Percentiles rank a stretch among this genome's conserved stretches.
Conservation (phyloP, 257 asterid genomes). For the Cruciata laevipes region DNA sequence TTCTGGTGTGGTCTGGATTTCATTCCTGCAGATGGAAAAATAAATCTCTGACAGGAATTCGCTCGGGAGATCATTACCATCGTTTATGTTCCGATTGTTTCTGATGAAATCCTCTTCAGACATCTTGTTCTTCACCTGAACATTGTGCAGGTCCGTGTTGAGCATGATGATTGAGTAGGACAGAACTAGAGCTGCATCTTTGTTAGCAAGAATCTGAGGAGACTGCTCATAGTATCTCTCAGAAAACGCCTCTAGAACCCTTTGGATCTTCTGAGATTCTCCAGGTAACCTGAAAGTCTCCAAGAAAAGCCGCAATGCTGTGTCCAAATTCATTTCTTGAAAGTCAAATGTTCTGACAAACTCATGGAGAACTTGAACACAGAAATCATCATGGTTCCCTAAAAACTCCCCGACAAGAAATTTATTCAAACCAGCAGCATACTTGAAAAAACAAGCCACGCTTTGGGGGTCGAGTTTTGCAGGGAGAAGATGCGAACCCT, state of each 20-base stretch:
- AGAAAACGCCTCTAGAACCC: conserved; percentile 95
- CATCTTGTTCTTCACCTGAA: conserved; percentile 95
- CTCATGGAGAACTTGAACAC: conserved; percentile 93
- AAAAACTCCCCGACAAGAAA: conserved; percentile 97
- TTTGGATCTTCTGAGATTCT: conserved; percentile 95
- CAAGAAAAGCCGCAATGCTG: conserved; percentile 79
- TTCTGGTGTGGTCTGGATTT: conserved; percentile 90
- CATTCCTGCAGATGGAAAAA: conserved; percentile 82
- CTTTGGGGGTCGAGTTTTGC: conserved; percentile 97
- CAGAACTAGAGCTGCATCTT: conserved; percentile 84
- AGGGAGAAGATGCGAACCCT: conserved; percentile 83
- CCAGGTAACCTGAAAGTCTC: conserved; percentile 96
- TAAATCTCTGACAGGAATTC: conserved; percentile 80
- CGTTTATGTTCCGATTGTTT: conserved; percentile 85
- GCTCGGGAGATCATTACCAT: conserved; percentile 85
- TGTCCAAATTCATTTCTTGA: conserved; percentile 88
- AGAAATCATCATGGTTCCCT: conserved; percentile 94
- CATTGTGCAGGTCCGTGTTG: conserved; percentile 90
- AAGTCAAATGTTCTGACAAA: conserved; percentile 91
- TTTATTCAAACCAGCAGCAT: conserved; percentile 88
- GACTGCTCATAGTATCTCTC: conserved; percentile 95
- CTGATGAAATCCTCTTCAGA: conserved; percentile 93
- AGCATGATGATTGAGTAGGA: conserved; percentile 90
- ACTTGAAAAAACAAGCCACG: conserved; percentile 94
- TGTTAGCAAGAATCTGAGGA: conserved; percentile 72